Percentiles rank a stretch among this genome's conserved stretches.
phyloP scores from a whole-genome alignment of 352 stramenopile genomes.

The Globisporangium apiculatum region DNA sequence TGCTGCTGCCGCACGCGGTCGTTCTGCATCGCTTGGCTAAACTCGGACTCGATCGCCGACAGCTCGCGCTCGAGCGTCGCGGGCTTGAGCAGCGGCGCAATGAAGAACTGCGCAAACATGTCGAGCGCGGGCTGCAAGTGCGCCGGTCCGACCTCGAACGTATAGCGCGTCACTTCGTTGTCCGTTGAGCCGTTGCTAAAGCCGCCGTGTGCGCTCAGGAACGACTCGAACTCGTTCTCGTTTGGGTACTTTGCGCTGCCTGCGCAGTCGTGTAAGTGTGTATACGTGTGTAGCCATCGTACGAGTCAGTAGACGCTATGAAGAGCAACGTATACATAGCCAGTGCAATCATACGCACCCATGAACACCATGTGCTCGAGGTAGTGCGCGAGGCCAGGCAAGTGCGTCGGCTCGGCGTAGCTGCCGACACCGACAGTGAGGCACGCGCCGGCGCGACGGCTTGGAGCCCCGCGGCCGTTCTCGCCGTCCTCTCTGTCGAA shows the following conservation, averaged over 20 bases:
- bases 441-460: constrained; percentile 46
- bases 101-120: constrained; percentile 95
- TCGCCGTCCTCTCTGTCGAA: constrained; percentile 36
- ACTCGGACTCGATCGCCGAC: constrained; percentile 85
- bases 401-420: constrained; percentile 58
- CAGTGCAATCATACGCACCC: constrained; percentile 29
- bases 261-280: constrained; percentile 3
- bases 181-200: constrained; percentile 92
- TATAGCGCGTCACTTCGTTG: constrained; percentile 90
- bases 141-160: constrained; percentile 85
- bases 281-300: too few species aligned
- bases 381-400: constrained; percentile 86
- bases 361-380: constrained; percentile 97
- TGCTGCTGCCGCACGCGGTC: constrained; percentile 68
- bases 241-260: constrained; percentile 88
- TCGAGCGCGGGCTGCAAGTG: constrained; percentile 70
- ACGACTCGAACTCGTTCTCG: constrained; percentile 91
- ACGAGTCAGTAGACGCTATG: too few species aligned
- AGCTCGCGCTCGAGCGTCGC: constrained; percentile 80
- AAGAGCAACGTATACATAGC: background rate
- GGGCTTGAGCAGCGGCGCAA: constrained; percentile 78
- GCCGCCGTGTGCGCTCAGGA: constrained; percentile 83
- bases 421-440: constrained; percentile 65
- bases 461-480: constrained; percentile 18
- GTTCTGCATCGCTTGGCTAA: constrained; percentile 70